phyloP scores from a whole-genome alignment of 2,329 filamentous ascomycete species.

The Paracoccidioides lutzii region DNA sequence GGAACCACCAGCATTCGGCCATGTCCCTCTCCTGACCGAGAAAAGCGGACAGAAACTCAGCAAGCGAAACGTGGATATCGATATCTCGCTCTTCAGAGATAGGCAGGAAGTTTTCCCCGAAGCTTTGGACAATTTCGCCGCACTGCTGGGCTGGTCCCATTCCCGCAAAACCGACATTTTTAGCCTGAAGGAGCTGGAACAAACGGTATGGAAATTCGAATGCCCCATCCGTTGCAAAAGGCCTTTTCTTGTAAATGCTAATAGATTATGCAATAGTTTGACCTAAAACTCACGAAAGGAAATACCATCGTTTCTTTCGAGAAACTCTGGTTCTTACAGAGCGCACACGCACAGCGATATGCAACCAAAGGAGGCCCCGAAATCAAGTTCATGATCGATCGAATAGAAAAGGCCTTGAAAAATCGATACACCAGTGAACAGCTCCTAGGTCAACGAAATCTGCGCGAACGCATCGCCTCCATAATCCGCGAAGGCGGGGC shows the following conservation, averaged over 20 bases:
- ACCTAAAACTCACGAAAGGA: slow-evolving; percentile 78
- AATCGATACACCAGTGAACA: slow-evolving; percentile 14
- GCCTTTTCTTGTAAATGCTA: not conserved
- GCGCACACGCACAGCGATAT: slow-evolving; percentile 47
- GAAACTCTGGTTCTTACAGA: slow-evolving; percentile 72
- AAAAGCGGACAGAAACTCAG: slow-evolving; percentile 63
- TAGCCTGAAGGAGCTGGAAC: slow-evolving; percentile 55
- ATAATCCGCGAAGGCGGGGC: slow-evolving; percentile 25
- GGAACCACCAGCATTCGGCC: slow-evolving; percentile 61
- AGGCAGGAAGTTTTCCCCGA: slow-evolving; percentile 49
- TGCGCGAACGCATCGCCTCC: slow-evolving; percentile 40
- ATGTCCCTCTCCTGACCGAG: slow-evolving; percentile 63
- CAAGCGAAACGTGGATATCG: slow-evolving; percentile 63
- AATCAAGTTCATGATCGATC: slow-evolving; percentile 29
- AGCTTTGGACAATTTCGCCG: slow-evolving; percentile 65
- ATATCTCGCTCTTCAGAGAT: slow-evolving; percentile 45
- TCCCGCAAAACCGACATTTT: slow-evolving; percentile 55
- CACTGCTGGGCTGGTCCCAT: slow-evolving; percentile 74
- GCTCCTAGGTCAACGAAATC: slow-evolving; percentile 23
- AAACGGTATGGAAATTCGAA: slow-evolving; percentile 42
- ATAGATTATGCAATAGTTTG: slow-evolving; percentile 44
- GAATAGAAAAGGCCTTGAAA: slow-evolving; percentile 19
- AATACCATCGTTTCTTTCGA: slow-evolving; percentile 70
- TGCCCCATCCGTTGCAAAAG: not conserved
- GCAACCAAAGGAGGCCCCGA: slow-evolving; percentile 33